phyloP scores from a whole-genome alignment of 1,139 yeast species.

The Suhomyces chickasaworum region DNA sequence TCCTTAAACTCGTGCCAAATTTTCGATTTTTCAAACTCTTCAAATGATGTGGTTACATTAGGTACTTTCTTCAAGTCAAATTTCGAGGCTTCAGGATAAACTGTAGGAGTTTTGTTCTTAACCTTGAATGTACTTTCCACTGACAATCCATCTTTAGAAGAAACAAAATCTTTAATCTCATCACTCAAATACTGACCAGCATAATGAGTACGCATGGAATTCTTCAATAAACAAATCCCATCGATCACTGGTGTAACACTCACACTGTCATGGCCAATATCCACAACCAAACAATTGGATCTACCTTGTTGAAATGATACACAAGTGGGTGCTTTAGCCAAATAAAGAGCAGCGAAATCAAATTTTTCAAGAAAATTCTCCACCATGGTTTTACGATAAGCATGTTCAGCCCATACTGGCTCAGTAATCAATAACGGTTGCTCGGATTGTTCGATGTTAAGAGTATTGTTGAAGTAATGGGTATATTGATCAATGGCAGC shows the following conservation, averaged over 20 bases:
- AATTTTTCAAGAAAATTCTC: slow-evolving; percentile 75
- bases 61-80: slow-evolving; percentile 36
- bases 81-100: slow-evolving; percentile 34
- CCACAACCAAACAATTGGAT: slow-evolving; percentile 91
- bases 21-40: slow-evolving; percentile 35
- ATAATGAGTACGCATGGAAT: slow-evolving; percentile 66
- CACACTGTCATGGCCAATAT: slow-evolving; percentile 81
- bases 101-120: slow-evolving; percentile 28
- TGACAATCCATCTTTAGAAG: slow-evolving; percentile 24
- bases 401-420: slow-evolving; percentile 79
- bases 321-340: slow-evolving; percentile 86
- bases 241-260: slow-evolving; percentile 93
- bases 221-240: slow-evolving; percentile 80
- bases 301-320: slow-evolving; percentile 92
- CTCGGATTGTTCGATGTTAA: slow-evolving; percentile 59
- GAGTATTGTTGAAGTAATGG: slow-evolving; percentile 48
- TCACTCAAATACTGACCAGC: slow-evolving; percentile 61
- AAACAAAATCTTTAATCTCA: slow-evolving; percentile 38
- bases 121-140: slow-evolving; percentile 24
- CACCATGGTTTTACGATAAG: slow-evolving; percentile 69
- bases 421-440: slow-evolving; percentile 83
- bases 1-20: slow-evolving; percentile 67
- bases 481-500: slow-evolving; percentile 68
- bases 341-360: slow-evolving; percentile 81
- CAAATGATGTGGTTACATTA: slow-evolving; percentile 41